Evolutionary conservation across 148 eudicot species (phyloP).

Genomic region (Rhododendron griersonianum): DNA sequence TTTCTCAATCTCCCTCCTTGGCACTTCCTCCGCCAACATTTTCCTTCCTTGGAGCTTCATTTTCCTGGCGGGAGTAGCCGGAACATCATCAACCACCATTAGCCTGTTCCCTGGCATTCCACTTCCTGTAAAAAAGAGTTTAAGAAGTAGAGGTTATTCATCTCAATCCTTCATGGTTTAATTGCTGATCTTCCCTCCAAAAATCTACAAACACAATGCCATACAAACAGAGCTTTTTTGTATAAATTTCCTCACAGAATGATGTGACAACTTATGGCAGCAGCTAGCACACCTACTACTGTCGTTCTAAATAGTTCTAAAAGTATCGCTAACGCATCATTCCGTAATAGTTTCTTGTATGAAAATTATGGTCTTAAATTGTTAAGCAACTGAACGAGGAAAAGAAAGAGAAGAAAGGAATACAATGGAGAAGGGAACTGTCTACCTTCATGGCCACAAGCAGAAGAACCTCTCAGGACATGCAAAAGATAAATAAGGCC

Average conservation of each 20-base stretch:
- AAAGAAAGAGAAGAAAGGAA: background rate
- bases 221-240: background rate
- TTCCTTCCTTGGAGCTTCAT: constrained; percentile 45
- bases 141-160: background rate
- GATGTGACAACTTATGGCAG: background rate
- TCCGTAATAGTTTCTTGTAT: background rate
- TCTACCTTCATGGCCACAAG: constrained; percentile 41
- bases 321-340: background rate
- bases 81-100: constrained; percentile 6
- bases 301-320: background rate
- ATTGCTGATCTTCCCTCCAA: constrained; percentile 3
- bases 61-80: constrained; percentile 12
- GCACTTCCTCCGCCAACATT: constrained; percentile 17
- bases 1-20: constrained; percentile 13
- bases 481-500: constrained; percentile 33
- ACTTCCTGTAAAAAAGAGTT: constrained; percentile 21
- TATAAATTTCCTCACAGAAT: background rate
- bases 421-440: background rate
- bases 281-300: too few species aligned
- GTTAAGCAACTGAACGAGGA: constrained; percentile 4
- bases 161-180: background rate
- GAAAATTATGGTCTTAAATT: background rate
- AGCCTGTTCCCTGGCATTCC: constrained; percentile 3
- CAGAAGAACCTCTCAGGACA: constrained; percentile 36
- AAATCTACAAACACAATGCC: background rate